Evolutionary conservation across 2,329 filamentous ascomycete species (phyloP).

Genomic region (Fusarium foetens): DNA sequence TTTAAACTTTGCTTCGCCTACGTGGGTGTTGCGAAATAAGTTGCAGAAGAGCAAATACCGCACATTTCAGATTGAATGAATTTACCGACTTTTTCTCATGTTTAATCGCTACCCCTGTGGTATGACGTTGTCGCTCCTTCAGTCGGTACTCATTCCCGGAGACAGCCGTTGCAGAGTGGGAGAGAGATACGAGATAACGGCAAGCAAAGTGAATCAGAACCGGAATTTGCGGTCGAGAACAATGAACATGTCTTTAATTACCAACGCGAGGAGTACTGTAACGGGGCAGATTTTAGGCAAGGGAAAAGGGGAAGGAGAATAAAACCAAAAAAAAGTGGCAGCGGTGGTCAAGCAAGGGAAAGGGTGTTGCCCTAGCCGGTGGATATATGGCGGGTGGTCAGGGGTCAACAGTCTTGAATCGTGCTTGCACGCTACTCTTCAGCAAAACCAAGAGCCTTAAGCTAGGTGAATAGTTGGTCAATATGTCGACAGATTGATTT

Average conservation of each 20-base stretch:
- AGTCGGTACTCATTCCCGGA: background rate
- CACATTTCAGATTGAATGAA: background rate
- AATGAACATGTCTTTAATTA: background rate
- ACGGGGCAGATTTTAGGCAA: too few species aligned
- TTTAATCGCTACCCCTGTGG: background rate
- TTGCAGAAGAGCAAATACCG: background rate
- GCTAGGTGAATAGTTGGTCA: background rate
- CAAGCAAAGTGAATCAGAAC: background rate
- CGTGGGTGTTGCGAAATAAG: conserved; percentile 48
- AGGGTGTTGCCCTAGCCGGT: background rate
- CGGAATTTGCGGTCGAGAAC: background rate
- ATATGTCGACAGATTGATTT: background rate
- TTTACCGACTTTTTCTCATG: background rate
- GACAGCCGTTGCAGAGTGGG: background rate
- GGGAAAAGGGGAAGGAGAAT: too few species aligned
- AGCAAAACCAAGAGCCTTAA: background rate
- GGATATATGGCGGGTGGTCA: background rate
- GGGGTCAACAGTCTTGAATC: background rate
- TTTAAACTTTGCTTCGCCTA: conserved; percentile 53
- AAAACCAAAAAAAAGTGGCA: background rate
- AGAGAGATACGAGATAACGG: background rate
- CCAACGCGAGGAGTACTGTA: rapidly evolving
- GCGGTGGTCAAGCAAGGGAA: background rate
- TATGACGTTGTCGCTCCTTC: background rate
- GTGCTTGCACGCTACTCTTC: background rate